phyloP scores from a whole-genome alignment of 306 rosid genomes.

The Glycyrrhiza uralensis region DNA sequence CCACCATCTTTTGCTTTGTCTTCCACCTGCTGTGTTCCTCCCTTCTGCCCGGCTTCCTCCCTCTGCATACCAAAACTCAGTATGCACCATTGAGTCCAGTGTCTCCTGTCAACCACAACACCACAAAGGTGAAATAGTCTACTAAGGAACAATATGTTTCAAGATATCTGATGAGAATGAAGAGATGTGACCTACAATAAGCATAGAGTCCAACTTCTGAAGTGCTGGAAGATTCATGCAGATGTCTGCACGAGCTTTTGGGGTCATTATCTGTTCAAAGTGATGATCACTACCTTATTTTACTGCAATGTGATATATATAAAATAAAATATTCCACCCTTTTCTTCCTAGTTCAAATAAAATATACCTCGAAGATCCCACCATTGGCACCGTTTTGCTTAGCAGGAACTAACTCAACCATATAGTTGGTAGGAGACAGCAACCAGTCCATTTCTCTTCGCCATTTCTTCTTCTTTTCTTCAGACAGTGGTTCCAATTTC shows the following conservation, averaged over 20 bases:
- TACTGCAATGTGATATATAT: background rate
- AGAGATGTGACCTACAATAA: slow-evolving; percentile 64
- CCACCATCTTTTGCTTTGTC: slow-evolving; percentile 83
- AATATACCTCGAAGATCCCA: slow-evolving; percentile 68
- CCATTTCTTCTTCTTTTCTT: slow-evolving; percentile 81
- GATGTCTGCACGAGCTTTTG: slow-evolving; percentile 80
- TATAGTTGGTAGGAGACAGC: slow-evolving; percentile 81
- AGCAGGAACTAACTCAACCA: slow-evolving; percentile 94
- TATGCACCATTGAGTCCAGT: slow-evolving; percentile 73
- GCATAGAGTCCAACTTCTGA: slow-evolving; percentile 87
- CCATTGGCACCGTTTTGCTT: slow-evolving; percentile 77
- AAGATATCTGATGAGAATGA: slow-evolving; percentile 11
- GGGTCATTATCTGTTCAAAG: slow-evolving; percentile 80
- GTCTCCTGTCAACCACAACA: slow-evolving; percentile 52
- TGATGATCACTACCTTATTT: slow-evolving; percentile 9
- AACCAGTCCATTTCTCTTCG: slow-evolving; percentile 82
- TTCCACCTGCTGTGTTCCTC: slow-evolving; percentile 36
- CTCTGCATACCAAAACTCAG: slow-evolving; percentile 84
- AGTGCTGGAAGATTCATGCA: slow-evolving; percentile 88
- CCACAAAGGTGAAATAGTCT: background rate
- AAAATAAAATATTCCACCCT: background rate
- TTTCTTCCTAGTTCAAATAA: slow-evolving; percentile 6
- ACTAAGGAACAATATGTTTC: background rate
- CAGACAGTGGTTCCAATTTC: slow-evolving; percentile 85
- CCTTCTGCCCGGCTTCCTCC: slow-evolving; percentile 77